phyloP scores from a whole-genome alignment of 2,329 filamentous ascomycete genomes.

The Paraphoma chrysanthemicola region DNA sequence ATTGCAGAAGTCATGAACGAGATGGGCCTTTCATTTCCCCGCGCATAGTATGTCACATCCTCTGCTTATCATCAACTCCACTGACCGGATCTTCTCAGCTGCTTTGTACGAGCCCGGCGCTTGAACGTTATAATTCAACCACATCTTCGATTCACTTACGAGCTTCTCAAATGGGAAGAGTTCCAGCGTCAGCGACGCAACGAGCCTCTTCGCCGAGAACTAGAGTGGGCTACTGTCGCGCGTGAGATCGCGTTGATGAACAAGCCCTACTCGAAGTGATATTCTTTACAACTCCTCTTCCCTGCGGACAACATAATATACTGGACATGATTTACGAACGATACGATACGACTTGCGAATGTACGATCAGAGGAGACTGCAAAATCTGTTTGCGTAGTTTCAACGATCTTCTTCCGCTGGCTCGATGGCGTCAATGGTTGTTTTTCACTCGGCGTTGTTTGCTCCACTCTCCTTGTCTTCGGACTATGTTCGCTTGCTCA shows the following conservation, averaged over 20 bases:
- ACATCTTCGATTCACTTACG: slow-evolving; percentile 89
- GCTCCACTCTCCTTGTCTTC: slow-evolving; percentile 7
- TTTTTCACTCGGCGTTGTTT: slow-evolving; percentile 5
- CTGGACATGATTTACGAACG: slow-evolving; percentile 28
- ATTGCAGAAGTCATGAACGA: slow-evolving; percentile 98
- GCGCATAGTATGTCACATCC: slow-evolving; percentile 72
- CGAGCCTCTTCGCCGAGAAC: slow-evolving; percentile 70
- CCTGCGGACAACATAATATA: slow-evolving; percentile 9
- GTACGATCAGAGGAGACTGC: slow-evolving; percentile 26
- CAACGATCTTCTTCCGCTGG: slow-evolving; percentile 6
- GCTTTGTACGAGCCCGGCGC: slow-evolving; percentile 89
- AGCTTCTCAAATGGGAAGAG: slow-evolving; percentile 96
- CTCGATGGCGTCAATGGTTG: not conserved
- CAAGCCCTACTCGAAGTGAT: slow-evolving; percentile 80
- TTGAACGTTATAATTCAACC: slow-evolving; percentile 99
- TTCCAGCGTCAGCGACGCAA: slow-evolving; percentile 65
- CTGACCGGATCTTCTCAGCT: slow-evolving; percentile 53
- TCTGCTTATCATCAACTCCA: too few relatives aligned
- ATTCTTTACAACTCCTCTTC: slow-evolving; percentile 1
- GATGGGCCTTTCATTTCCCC: slow-evolving; percentile 80
- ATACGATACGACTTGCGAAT: slow-evolving; percentile 16
- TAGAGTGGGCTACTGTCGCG: slow-evolving; percentile 90
- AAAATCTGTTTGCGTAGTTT: slow-evolving; percentile 10
- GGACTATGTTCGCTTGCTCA: not conserved
- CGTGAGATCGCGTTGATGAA: slow-evolving; percentile 96